These are phyloP conservation scores for Ceratocystis lukuohia DNA, from an alignment of 2,329 filamentous ascomycete species.

Conservation along the genomic window DNA sequence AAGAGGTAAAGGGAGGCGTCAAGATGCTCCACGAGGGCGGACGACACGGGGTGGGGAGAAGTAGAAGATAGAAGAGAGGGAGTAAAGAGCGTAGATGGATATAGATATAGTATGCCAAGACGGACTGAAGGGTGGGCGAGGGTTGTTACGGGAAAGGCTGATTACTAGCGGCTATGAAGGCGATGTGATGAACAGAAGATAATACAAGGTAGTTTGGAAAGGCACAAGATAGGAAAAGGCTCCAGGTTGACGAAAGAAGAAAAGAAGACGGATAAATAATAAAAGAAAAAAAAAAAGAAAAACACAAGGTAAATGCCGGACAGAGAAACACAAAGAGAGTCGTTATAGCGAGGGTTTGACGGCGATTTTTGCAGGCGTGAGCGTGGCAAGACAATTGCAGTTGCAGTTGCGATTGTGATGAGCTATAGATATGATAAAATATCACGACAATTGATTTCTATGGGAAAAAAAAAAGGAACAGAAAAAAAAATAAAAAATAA, in stretches of 20 bases:
- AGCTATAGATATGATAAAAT: neutral
- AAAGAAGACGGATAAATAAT: neutral
- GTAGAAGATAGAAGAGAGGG: neutral
- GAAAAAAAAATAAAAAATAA: neutral
- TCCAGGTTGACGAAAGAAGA: neutral
- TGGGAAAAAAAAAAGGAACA: neutral
- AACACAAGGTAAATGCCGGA: neutral
- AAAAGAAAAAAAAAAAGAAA: too few relatives aligned
- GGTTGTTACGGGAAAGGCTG: neutral
- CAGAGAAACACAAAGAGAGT: neutral
- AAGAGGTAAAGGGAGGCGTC: conserved; percentile 2
- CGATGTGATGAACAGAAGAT: neutral
- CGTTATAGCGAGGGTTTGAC: neutral
- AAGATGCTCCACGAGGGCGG: neutral
- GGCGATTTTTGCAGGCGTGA: neutral
- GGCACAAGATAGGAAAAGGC: neutral
- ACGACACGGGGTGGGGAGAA: neutral
- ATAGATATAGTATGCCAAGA: neutral
- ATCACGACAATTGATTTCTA: neutral
- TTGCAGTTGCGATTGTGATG: neutral
- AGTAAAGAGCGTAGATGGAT: neutral
- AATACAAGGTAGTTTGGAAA: neutral
- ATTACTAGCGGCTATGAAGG: neutral
- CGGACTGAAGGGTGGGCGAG: neutral
- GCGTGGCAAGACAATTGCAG: neutral